Percentiles rank a stretch among this genome's conserved stretches.
These are phyloP conservation scores for Mucor mucedo DNA, from an alignment of 371 early-diverging fungal species.

Conservation along the genomic window DNA sequence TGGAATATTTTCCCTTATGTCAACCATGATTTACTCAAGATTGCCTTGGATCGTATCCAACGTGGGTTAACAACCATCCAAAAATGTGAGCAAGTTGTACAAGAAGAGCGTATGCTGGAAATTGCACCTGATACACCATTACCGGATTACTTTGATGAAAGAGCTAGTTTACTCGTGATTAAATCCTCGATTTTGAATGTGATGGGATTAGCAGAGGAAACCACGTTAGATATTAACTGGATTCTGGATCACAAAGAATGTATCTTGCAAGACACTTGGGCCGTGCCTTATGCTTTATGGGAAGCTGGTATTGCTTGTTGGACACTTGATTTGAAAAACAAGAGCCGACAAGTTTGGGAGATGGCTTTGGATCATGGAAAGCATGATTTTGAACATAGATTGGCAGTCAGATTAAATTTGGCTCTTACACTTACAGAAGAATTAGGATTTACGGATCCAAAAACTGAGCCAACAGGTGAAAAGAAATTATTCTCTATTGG, in stretches of 20 bases:
- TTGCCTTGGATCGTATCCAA: slow-evolving; percentile 37
- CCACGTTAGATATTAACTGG: slow-evolving; percentile 55
- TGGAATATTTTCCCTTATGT: slow-evolving; percentile 61
- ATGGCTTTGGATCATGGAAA: slow-evolving; percentile 42
- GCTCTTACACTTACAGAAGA: slow-evolving; percentile 38
- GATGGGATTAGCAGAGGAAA: slow-evolving; percentile 26
- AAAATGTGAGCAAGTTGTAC: slow-evolving; percentile 38
- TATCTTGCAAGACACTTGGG: slow-evolving; percentile 57
- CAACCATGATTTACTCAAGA: slow-evolving; percentile 36
- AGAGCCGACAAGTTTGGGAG: slow-evolving; percentile 48
- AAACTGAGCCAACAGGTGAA: slow-evolving; percentile 31
- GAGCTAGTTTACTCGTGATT: slow-evolving; percentile 42
- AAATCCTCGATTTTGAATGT: slow-evolving; percentile 46
- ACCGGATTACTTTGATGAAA: slow-evolving; percentile 50
- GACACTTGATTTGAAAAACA: slow-evolving; percentile 30
- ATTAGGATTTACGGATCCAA: slow-evolving; percentile 32
- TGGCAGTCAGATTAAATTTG: slow-evolving; percentile 48
- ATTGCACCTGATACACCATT: slow-evolving; percentile 41
- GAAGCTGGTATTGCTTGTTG: slow-evolving; percentile 52
- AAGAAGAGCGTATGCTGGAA: slow-evolving; percentile 44
- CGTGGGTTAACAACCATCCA: slow-evolving; percentile 38
- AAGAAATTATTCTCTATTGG: slow-evolving; percentile 34
- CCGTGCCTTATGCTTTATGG: slow-evolving; percentile 65
- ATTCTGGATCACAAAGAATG: slow-evolving; percentile 56
- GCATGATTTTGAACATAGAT: slow-evolving; percentile 50